These are phyloP conservation scores for Leishmania lainsoni DNA, from an alignment of 208 protist species.

Conservation along the genomic window DNA sequence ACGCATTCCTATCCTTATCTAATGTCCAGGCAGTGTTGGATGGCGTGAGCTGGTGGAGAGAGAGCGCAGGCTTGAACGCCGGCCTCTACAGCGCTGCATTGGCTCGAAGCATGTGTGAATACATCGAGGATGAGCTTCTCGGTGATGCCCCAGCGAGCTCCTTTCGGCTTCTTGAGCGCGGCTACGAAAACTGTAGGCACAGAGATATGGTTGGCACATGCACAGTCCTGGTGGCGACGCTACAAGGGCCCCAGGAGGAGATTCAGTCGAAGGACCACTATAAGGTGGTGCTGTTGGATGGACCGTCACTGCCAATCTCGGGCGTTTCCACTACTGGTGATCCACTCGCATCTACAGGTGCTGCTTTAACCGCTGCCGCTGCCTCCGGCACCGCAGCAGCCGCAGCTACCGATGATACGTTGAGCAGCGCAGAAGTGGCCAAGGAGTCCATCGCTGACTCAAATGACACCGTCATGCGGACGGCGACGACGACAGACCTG, in stretches of 20 bases:
- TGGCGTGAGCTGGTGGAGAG: conserved; percentile 79
- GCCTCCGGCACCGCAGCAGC: background rate
- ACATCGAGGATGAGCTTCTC: conserved; percentile 67
- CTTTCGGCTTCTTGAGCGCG: conserved; percentile 51
- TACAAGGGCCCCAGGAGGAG: conserved; percentile 48
- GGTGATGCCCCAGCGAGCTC: conserved; percentile 58
- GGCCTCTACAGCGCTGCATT: conserved; percentile 72
- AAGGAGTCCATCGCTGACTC: background rate
- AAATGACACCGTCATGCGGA: background rate
- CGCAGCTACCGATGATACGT: background rate
- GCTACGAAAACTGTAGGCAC: conserved; percentile 54
- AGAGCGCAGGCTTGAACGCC: conserved; percentile 57
- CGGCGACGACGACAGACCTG: conserved; percentile 16
- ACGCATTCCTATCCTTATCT: conserved; percentile 63
- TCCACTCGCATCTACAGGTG: background rate
- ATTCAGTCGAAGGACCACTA: conserved; percentile 52
- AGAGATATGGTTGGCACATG: conserved; percentile 62
- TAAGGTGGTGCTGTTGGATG: conserved; percentile 27
- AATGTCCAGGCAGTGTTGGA: conserved; percentile 67
- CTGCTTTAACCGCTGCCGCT: background rate
- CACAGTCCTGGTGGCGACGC: conserved; percentile 67
- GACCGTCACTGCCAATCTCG: conserved; percentile 1
- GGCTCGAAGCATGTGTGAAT: conserved; percentile 63
- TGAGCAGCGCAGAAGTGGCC: background rate
- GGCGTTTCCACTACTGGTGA: background rate